Percentiles rank a stretch among this genome's conserved stretches.
Evolutionary conservation across 148 eudicot genomes (phyloP).

Genomic region (Talinum fruticosum): DNA sequence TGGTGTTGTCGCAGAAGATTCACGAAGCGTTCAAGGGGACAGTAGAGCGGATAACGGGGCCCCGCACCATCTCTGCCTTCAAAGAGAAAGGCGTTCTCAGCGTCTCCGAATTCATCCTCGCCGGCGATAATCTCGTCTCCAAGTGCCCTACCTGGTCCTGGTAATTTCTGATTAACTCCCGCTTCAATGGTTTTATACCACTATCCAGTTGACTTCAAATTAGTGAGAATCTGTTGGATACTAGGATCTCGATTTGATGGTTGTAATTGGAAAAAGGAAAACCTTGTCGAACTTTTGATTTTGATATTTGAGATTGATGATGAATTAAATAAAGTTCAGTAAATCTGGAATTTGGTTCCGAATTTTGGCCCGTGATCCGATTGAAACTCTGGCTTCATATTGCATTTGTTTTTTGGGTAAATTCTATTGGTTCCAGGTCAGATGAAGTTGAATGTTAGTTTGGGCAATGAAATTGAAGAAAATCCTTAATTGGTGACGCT

Average conservation of each 20-base stretch:
- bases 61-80: slow-evolving; percentile 88
- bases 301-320: neutral
- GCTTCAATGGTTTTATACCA: too few species aligned
- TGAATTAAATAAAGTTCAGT: too few species aligned
- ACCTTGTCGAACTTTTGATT: neutral
- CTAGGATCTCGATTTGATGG: neutral
- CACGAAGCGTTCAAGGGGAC: slow-evolving; percentile 92
- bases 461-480: neutral
- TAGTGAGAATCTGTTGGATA: neutral
- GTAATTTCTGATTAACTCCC: slow-evolving; percentile 31
- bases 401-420: too few species aligned
- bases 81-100: slow-evolving; percentile 96
- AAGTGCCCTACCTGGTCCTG: slow-evolving; percentile 99
- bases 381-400: neutral
- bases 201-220: too few species aligned
- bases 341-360: neutral
- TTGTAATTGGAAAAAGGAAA: neutral
- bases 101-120: slow-evolving; percentile 72
- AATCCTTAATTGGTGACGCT: neutral
- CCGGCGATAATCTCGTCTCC: slow-evolving; percentile 94
- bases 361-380: neutral
- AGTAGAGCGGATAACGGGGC: slow-evolving; percentile 78
- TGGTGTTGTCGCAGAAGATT: slow-evolving; percentile 75
- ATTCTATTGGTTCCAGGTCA: neutral
- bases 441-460: neutral